Evolutionary conservation across 2,329 filamentous ascomycete genomes (phyloP), one percentile per base, ranked within the genome.

Genomic region (Colletotrichum lupini): DNA sequence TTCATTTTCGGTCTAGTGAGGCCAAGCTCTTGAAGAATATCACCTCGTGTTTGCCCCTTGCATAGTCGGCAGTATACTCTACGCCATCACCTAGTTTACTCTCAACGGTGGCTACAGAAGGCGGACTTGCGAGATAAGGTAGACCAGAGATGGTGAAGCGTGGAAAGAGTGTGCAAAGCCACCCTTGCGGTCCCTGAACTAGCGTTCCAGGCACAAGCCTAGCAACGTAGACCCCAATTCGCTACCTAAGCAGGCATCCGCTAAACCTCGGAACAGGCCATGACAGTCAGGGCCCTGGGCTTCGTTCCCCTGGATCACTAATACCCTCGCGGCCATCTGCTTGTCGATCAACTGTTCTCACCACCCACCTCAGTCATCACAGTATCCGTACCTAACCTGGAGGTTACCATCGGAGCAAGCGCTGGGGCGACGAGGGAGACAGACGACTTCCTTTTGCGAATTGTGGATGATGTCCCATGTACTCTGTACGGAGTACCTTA

Each of bases 141-240:
- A 32, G n/a, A 7, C 59, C 42, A 26, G 26, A 52, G 59, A 22
- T 49, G 26, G 42, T 49, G 59, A 62, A 16, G 59, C 26, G 60
- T 52, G 9, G 49, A 52, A 30, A 46, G 26, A 49, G 60, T n/a
- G 22, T 28, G 30, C 37, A 32, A 67, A 58, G 55, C 63, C 68
- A 22, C 62, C 77, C 70, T 57, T 42, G 64, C 72, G 61, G 55
- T 64, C 70, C 70, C 66, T 73, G 66, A 49, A 46, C 46, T 69
- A 73, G 58, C 42, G 59, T 69, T 52, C 65, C 70, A 73, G 66
- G 70, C 59, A 59, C 60, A 19, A 32, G 46, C 69, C 69, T 35
- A 68, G 65, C 53, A 69, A 32, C 42, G 8, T 22, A n/a, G 42
- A 11, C 42, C 19, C 8, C 42, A 8, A 49, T 24, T 61, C 16